Evolutionary conservation across 768 basidiomycete genomes (phyloP).

Genomic region (Scleroderma bovista): DNA sequence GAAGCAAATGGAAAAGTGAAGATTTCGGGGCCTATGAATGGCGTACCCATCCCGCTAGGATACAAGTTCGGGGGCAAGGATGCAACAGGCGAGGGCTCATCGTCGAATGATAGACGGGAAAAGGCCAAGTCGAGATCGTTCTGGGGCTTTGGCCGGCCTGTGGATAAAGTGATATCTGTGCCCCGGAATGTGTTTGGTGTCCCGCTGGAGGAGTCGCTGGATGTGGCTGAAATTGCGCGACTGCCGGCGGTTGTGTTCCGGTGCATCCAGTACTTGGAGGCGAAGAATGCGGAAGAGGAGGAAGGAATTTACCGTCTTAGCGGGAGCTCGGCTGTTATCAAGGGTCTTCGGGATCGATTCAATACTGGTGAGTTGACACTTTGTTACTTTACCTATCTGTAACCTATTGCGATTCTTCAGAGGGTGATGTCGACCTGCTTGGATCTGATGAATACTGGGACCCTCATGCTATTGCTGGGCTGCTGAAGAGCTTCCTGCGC

Average conservation of each 20-base stretch:
- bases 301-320: constrained; percentile 97
- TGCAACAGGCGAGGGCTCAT: constrained; percentile 36
- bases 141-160: constrained; percentile 82
- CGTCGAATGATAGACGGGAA: constrained; percentile 66
- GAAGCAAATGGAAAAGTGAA: constrained; percentile 65
- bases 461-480: constrained; percentile 93
- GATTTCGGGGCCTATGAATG: constrained; percentile 86
- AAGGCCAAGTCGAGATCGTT: constrained; percentile 92
- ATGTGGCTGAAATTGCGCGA: constrained; percentile 83
- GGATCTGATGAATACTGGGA: constrained; percentile 92
- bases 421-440: constrained; percentile 93
- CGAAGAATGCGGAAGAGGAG: constrained; percentile 90
- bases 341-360: constrained; percentile 87
- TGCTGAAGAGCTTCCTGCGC: constrained; percentile 89
- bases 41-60: constrained; percentile 78
- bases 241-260: constrained; percentile 94
- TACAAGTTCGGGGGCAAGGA: constrained; percentile 89
- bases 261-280: constrained; percentile 91
- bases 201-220: constrained; percentile 79
- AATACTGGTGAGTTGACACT: constrained; percentile 60
- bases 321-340: constrained; percentile 93
- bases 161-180: constrained; percentile 38
- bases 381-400: not conserved
- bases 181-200: constrained; percentile 87
- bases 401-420: constrained; percentile 35